Base-by-base conservation (phyloP, 495 filamentous ascomycete genomes). In the Sphaerosporella brunnea region DNA sequence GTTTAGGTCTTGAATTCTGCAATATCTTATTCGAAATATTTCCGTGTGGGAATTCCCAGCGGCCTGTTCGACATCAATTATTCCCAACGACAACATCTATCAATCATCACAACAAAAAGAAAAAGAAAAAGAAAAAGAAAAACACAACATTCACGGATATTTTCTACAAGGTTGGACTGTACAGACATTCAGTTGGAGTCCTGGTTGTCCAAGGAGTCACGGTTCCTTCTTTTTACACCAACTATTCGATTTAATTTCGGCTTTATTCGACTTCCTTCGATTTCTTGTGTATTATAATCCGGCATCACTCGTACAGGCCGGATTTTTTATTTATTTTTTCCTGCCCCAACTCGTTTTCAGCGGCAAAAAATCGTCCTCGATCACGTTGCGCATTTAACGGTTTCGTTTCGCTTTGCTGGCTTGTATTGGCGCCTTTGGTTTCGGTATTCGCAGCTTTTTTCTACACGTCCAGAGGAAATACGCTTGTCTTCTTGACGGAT, bases 161-260 rank as follows among this genome's bases (percentile, higher is more conserved):
- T 24, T 43, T 43, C 18, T 20, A 25, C 23, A 18, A 11, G 2
- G 1, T 43, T 43, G 21, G 37, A 20, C 37, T 40, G 41, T 44
- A 44, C 41, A 44, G 41, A 44, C 25, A 3, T 1, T 36, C 2
- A 11, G 2, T 43, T 24, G 40, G 43, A 4, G 43, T 34, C 43
- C 35, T 34, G 43, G 43, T 46, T 46, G 30, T 36, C 18, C 37
- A 5, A 36, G 43, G 43, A 46, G 43, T 35, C 43, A 34, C 43
- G 25, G 43, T 46, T 46, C 19, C 25, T 46, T 46, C 13, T 46
- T 43, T 18, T 15, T 8, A 9, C 16, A 8, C 15, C 7, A 18
- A 37, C 16, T 37, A 15, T 18, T 13, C 28, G 28, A 32, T 32
- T 32, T 9, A 37, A 37, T 9, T 37, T 37, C 43, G 43, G 13